A percentile compares a stretch with the other conserved stretches of the same genome.
These are phyloP conservation scores for Arxiozyma telluris DNA, from an alignment of 1,139 yeast genomes.

Conservation along the genomic window DNA sequence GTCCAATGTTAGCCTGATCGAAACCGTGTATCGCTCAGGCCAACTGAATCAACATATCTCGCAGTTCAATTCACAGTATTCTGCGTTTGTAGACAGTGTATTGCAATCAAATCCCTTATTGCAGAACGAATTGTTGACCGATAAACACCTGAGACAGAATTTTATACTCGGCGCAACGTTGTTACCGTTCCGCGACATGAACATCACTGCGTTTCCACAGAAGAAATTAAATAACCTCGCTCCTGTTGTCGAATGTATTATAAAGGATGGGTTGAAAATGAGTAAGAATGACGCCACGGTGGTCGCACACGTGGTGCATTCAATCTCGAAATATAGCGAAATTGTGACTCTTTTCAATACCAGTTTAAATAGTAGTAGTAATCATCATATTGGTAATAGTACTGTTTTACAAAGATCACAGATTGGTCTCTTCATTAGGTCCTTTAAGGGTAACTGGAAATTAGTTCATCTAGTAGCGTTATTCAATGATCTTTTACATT, in stretches of 20 bases:
- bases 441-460: constrained; percentile 45
- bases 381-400: no score
- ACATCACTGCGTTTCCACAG: constrained; percentile 21
- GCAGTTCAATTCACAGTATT: constrained; percentile 9
- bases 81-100: constrained; percentile 5
- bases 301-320: constrained; percentile 37
- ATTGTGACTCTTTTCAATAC: constrained; percentile 17
- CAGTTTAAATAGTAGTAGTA: no score
- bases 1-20: constrained; percentile 8
- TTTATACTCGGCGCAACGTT: constrained; percentile 18
- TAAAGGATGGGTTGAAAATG: constrained; percentile 64
- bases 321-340: constrained; percentile 23
- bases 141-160: constrained; percentile 14
- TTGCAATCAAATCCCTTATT: constrained; percentile 5
- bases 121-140: constrained; percentile 4
- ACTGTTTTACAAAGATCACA: constrained; percentile 38
- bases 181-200: constrained; percentile 18
- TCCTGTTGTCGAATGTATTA: constrained; percentile 32
- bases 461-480: constrained; percentile 33
- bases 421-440: constrained; percentile 51
- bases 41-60: constrained; percentile 15
- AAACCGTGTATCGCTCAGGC: constrained; percentile 9
- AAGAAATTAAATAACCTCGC: constrained; percentile 21
- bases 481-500: constrained; percentile 13
- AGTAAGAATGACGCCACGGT: constrained; percentile 49